phyloP scores from a whole-genome alignment of 768 basidiomycete species.

The Xerocomellus amylosporus region DNA sequence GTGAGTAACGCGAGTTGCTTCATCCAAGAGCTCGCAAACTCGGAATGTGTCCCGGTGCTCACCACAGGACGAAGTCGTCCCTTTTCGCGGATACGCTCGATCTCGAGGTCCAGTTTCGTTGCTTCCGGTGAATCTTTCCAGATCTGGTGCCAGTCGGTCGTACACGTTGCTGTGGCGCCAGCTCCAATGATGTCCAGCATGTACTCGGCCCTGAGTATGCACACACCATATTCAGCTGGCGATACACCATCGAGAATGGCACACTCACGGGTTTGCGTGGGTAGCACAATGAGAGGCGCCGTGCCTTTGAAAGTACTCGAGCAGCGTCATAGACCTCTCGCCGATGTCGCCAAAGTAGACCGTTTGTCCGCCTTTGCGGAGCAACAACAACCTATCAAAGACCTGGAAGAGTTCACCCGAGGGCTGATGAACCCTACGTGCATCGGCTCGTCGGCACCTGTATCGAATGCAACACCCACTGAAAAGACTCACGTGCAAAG shows the following conservation, averaged over 20 bases:
- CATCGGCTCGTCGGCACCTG: neutral
- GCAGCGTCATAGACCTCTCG: constrained; percentile 19
- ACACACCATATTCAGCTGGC: neutral
- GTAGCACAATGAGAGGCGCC: constrained; percentile 19
- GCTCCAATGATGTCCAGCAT: constrained; percentile 57
- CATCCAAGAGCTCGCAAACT: constrained; percentile 40
- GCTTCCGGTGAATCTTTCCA: constrained; percentile 49
- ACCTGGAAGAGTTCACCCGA: constrained; percentile 49
- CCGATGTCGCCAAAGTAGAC: constrained; percentile 61
- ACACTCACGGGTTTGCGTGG: constrained; percentile 25
- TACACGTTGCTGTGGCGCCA: constrained; percentile 45
- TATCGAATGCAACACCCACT: neutral
- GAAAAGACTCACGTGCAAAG: constrained; percentile 46
- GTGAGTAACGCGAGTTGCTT: constrained; percentile 36
- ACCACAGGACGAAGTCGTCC: constrained; percentile 25
- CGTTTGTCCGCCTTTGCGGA: constrained; percentile 55
- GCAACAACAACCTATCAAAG: constrained; percentile 50
- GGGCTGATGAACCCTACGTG: constrained; percentile 30
- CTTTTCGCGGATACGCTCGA: constrained; percentile 43
- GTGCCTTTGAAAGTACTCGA: constrained; percentile 24
- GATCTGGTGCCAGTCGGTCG: constrained; percentile 47
- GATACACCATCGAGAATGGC: no score
- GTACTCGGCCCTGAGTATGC: constrained; percentile 39
- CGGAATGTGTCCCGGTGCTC: constrained; percentile 22
- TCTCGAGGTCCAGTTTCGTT: constrained; percentile 36